Evolutionary conservation across 352 stramenopile genomes (phyloP).

Genomic region (Thraustochytrium sp.): DNA sequence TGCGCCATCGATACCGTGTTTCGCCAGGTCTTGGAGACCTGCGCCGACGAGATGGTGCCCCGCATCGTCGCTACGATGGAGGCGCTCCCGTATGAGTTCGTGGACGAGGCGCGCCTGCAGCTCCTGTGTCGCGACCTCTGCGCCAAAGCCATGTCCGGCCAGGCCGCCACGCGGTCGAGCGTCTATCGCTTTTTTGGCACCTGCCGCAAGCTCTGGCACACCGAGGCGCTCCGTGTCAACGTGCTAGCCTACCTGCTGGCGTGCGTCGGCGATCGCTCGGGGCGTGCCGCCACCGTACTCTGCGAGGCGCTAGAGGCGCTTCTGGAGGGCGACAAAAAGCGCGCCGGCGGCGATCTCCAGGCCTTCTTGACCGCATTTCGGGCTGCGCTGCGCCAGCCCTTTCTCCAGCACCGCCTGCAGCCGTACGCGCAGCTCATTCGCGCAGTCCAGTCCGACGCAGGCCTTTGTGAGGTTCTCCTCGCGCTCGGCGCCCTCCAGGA

Average conservation of each 20-base stretch:
- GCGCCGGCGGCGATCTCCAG: background rate
- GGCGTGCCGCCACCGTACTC: background rate
- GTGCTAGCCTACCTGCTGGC: background rate
- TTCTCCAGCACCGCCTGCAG: background rate
- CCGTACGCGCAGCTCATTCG: background rate
- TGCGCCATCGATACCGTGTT: conserved; percentile 34
- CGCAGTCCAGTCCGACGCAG: background rate
- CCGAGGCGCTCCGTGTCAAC: background rate
- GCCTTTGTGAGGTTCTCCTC: background rate
- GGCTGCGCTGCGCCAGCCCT: background rate
- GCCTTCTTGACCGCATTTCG: background rate
- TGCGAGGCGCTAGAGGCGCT: background rate
- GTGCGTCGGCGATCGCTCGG: background rate
- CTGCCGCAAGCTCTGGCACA: background rate
- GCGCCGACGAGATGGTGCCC: background rate
- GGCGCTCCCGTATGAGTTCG: background rate
- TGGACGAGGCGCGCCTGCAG: conserved; percentile 1
- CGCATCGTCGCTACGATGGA: background rate
- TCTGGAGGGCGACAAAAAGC: background rate
- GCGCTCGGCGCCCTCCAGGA: background rate
- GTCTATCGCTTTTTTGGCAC: background rate
- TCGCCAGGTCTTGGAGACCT: background rate
- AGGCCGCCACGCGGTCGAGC: background rate
- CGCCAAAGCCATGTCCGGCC: background rate
- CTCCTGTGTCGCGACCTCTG: background rate